A percentile compares a stretch with the other conserved stretches of the same genome.
Conservation (phyloP, 2,329 filamentous ascomycete species). For the Cercospora sp. region DNA sequence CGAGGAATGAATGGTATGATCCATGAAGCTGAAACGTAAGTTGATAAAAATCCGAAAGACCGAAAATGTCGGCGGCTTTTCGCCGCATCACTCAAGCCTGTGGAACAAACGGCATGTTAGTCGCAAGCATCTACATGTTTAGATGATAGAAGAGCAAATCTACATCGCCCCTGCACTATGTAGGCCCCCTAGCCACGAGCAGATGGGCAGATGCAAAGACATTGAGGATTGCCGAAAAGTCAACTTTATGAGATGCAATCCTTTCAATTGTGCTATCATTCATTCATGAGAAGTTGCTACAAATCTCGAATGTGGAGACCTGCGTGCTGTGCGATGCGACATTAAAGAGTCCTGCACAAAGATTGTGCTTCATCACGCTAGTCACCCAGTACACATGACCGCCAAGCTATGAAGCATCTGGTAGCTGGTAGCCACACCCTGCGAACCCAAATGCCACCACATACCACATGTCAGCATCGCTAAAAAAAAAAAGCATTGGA, state of each 20-base stretch:
- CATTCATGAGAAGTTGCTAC: neutral
- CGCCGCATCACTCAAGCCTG: neutral
- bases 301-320: neutral
- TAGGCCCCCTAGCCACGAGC: neutral
- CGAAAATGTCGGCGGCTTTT: neutral
- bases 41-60: neutral
- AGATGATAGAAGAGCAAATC: neutral
- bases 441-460: neutral
- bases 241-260: neutral
- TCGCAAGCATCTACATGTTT: neutral
- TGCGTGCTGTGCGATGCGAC: neutral
- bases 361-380: neutral
- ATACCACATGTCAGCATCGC: neutral
- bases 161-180: neutral
- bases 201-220: neutral
- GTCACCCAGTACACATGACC: neutral
- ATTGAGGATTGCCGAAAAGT: neutral
- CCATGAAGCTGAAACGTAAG: neutral
- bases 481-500: neutral
- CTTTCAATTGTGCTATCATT: neutral
- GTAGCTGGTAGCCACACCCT: neutral
- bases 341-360: neutral
- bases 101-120: neutral
- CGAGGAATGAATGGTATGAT: constrained; percentile 22
- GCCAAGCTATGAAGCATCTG: neutral